Base-by-base conservation (phyloP, 2,329 filamentous ascomycete species). In the Coniochaeta sp. region DNA sequence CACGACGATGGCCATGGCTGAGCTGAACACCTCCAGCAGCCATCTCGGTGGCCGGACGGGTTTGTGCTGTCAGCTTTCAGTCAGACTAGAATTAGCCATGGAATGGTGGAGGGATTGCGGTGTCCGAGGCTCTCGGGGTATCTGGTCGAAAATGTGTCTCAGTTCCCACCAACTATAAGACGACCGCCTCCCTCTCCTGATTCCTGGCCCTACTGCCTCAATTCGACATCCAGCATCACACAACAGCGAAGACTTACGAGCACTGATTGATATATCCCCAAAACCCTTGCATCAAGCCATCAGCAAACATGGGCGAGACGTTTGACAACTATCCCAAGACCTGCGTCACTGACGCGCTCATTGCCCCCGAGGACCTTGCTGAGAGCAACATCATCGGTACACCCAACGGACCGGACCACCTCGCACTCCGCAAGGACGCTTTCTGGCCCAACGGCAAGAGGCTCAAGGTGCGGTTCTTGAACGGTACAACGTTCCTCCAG, bases 401-500 rank as follows among this genome's bases (percentile, higher is more conserved):
- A 6, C 40, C 40, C 4, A 44, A 44, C 17, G 40, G 40, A 6
- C 40, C 40, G n/a, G 19, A 24, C 40, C 40, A 24, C 40, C 40
- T 44, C 12, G 40, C 40, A 6, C 40, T 44, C 40, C 40, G 40
- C 40, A 44, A 44, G 12, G 40, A 44, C 17, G 40, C 40, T 14
- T 44, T 44, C 40, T 59, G 61, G 61, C 26, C 55, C 14, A 55
- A 58, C 34, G 61, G 61, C n/a, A 57, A 55, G 12, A 40, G 16
- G 22, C 38, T 62, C 40, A 28, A 42, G 7, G 56, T 62, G 38
- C 55, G 56, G 6, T 57, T 62, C 57, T 40, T 62, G 16, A 47
- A 58, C 56, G 57, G 61, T 8, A 59, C 55, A 1, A n/a, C 55
- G 16, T 28, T 55, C n/a, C 38, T 60, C 58, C 57, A 54, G 17